A percentile compares a stretch with the other conserved stretches of the same genome.
Conservation (phyloP, 768 basidiomycete genomes). For the Phanerochaete carnosa region DNA sequence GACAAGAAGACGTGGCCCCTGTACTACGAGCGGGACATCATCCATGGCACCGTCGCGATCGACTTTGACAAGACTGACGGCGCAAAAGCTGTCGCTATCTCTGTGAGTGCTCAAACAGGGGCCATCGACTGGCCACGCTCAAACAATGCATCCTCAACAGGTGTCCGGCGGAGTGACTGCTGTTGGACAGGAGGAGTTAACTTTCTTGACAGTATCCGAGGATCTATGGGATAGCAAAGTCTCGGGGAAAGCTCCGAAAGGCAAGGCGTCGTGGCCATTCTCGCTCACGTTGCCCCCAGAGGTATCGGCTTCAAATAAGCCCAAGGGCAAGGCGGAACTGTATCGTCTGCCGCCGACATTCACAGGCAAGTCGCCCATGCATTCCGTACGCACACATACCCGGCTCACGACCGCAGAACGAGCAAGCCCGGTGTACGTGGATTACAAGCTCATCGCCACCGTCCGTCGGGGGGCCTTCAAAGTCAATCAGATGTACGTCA, state of each 20-base stretch:
- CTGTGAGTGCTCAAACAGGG: constrained; percentile 31
- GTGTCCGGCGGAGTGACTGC: constrained; percentile 45
- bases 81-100: constrained; percentile 44
- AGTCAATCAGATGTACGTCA: constrained; percentile 45
- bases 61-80: constrained; percentile 47
- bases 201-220: constrained; percentile 42
- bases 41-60: constrained; percentile 50
- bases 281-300: constrained; percentile 42
- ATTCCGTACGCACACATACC: not conserved
- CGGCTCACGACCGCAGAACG: constrained; percentile 35
- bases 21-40: constrained; percentile 44
- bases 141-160: constrained; percentile 24
- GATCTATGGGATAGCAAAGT: constrained; percentile 39
- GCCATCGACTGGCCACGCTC: not conserved
- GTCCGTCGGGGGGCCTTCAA: constrained; percentile 46
- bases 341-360: constrained; percentile 52
- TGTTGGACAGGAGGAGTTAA: constrained; percentile 52
- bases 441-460: constrained; percentile 50
- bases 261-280: constrained; percentile 48
- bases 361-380: constrained; percentile 2
- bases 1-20: constrained; percentile 37
- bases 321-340: constrained; percentile 29
- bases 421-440: constrained; percentile 52
- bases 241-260: constrained; percentile 36
- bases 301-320: constrained; percentile 33